Conservation (phyloP, 1,139 yeast species). For the Diutina ranongensis region DNA sequence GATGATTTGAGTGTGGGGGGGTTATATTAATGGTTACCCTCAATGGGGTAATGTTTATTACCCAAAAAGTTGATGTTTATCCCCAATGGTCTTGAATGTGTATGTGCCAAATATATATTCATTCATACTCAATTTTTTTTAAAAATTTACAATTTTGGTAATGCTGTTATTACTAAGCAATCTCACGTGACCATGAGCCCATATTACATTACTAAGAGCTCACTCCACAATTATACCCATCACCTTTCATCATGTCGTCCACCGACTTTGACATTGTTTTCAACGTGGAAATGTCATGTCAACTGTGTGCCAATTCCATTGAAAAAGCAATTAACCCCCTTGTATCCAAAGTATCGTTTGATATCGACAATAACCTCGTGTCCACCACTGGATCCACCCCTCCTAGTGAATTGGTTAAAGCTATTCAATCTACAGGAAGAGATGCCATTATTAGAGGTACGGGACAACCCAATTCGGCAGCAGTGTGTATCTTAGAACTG, state of each 20-base stretch:
- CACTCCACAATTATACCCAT: background rate
- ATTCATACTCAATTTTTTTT: no score
- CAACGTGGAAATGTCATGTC: constrained; percentile 72
- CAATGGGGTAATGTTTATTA: no score
- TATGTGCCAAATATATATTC: no score
- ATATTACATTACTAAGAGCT: no score
- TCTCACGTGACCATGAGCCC: no score
- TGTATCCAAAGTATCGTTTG: constrained; percentile 37
- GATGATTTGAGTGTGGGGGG: no score
- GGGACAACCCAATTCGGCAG: constrained; percentile 80
- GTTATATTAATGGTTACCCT: no score
- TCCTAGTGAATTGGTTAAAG: constrained; percentile 56
- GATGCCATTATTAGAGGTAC: constrained; percentile 92
- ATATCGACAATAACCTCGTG: constrained; percentile 46
- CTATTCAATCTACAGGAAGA: constrained; percentile 62
- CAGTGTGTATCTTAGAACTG: constrained; percentile 80
- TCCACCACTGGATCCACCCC: constrained; percentile 54
- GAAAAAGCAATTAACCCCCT: constrained; percentile 38
- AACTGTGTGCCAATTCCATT: constrained; percentile 55
- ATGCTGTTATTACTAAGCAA: no score
- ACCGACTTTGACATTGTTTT: constrained; percentile 27
- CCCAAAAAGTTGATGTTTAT: no score
- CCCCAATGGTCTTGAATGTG: no score
- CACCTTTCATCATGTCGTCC: no score
- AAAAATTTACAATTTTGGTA: no score